Evolutionary conservation across 441 rosid genomes (phyloP).

Genomic region (Erodium moschatum): DNA sequence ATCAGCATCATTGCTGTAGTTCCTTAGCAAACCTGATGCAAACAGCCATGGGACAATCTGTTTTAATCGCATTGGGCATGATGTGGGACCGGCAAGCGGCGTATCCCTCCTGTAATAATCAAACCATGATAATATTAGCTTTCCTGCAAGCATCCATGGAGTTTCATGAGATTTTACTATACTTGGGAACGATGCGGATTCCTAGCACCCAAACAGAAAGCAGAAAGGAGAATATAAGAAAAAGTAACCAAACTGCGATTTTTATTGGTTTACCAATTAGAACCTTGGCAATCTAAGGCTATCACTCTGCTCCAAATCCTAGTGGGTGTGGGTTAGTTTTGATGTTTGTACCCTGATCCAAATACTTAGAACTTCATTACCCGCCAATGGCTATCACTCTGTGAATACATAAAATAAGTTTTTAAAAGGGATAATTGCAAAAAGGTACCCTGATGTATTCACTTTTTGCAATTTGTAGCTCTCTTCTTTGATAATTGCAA

Average conservation of each 20-base stretch:
- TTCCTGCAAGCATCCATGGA: background rate
- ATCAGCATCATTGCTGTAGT: background rate
- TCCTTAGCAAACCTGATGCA: conserved; percentile 52
- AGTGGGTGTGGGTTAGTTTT: background rate
- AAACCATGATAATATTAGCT: background rate
- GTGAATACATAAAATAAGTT: background rate
- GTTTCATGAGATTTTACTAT: background rate
- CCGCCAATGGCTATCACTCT: background rate
- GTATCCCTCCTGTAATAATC: conserved; percentile 58
- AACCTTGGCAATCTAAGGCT: background rate
- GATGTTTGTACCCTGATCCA: background rate
- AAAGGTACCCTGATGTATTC: too few relatives aligned
- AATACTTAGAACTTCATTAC: background rate
- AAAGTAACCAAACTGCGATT: too few relatives aligned
- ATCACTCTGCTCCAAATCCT: too few relatives aligned
- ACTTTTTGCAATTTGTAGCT: too few relatives aligned
- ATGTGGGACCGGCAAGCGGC: conserved; percentile 71
- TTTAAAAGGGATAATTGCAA: too few relatives aligned
- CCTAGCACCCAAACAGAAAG: background rate
- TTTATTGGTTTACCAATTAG: background rate
- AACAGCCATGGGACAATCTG: conserved; percentile 58
- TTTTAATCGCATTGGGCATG: conserved; percentile 58
- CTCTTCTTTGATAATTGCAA: too few relatives aligned
- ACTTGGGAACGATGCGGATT: background rate
- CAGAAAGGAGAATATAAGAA: background rate